These are phyloP conservation scores for Fusarium chlamydosporum DNA, from an alignment of 2,329 filamentous ascomycete genomes.

Conservation along the genomic window DNA sequence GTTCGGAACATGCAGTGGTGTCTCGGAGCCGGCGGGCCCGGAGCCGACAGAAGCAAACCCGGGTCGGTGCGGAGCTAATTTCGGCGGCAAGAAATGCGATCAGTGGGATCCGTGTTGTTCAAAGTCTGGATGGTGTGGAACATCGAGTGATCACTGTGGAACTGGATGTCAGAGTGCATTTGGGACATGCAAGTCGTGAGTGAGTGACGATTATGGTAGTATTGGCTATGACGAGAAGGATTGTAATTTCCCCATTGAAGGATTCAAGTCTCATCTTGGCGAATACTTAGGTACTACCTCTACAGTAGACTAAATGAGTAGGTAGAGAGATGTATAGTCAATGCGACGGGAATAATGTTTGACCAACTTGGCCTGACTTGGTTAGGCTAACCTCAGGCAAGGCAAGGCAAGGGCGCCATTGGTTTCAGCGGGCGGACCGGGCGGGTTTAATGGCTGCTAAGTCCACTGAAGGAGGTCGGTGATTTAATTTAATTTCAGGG, in stretches of 20 bases:
- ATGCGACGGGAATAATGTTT: neutral
- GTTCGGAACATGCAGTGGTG: slow-evolving; percentile 49
- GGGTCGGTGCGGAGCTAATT: slow-evolving; percentile 51
- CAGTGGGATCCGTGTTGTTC: slow-evolving; percentile 52
- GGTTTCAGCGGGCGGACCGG: neutral
- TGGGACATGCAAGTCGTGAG: slow-evolving; percentile 45
- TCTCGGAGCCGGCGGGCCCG: slow-evolving; percentile 32
- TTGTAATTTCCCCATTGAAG: slow-evolving; percentile 4
- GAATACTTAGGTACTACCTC: neutral
- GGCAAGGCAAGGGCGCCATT: neutral
- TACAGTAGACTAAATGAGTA: too few species aligned
- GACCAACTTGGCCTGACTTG: neutral
- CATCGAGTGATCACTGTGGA: slow-evolving; percentile 57
- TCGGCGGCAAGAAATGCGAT: slow-evolving; percentile 47
- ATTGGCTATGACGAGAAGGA: slow-evolving; percentile 3
- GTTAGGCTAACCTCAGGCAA: neutral
- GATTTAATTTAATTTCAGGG: slow-evolving; percentile 35
- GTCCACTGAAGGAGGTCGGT: too few species aligned
- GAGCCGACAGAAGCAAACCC: slow-evolving; percentile 33
- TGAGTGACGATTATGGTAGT: neutral
- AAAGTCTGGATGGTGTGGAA: slow-evolving; percentile 56
- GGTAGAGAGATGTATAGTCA: neutral
- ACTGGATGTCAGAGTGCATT: slow-evolving; percentile 56
- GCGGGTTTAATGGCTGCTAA: neutral
- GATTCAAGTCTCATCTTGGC: slow-evolving; percentile 1